Percentiles rank a stretch among this genome's conserved stretches.
These are phyloP conservation scores for Umbelopsis sp. DNA, from an alignment of 192 early-diverging fungal genomes.

Conservation along the genomic window DNA sequence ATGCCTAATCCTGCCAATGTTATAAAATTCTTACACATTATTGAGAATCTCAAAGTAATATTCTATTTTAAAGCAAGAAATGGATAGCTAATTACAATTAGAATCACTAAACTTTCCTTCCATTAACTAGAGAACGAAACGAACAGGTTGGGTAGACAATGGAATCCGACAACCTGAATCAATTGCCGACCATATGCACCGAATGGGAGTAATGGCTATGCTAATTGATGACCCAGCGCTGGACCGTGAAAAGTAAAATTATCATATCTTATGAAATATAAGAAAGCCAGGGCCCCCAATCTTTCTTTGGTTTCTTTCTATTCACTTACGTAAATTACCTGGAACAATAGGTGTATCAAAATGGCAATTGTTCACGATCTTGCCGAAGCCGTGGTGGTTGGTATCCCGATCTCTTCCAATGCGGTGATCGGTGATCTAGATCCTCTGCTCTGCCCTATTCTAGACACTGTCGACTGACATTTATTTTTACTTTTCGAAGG, in stretches of 20 bases:
- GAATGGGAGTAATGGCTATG: slow-evolving; percentile 90
- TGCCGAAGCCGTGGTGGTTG: slow-evolving; percentile 79
- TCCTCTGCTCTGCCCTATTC: neutral
- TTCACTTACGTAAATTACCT: neutral
- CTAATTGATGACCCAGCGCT: slow-evolving; percentile 71
- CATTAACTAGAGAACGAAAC: slow-evolving; percentile 72
- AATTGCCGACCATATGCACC: slow-evolving; percentile 95
- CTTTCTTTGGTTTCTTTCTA: neutral
- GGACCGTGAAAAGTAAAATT: slow-evolving; percentile 54
- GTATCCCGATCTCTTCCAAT: neutral
- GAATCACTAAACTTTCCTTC: neutral
- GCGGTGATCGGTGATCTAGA: too few species aligned
- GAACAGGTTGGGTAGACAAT: slow-evolving; percentile 90
- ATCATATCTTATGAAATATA: slow-evolving; percentile 21
- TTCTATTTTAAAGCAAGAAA: too few species aligned
- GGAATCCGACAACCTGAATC: slow-evolving; percentile 75
- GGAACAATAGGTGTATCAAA: slow-evolving; percentile 66
- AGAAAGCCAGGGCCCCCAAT: neutral
- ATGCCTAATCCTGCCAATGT: slow-evolving; percentile 43
- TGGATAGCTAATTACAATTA: neutral
- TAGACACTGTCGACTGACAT: neutral
- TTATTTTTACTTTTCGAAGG: slow-evolving; percentile 40
- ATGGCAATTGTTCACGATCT: slow-evolving; percentile 95
- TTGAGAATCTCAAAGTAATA: slow-evolving; percentile 80
- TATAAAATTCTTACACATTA: slow-evolving; percentile 76